These are phyloP conservation scores for Aspergillus homomorphus DNA, from an alignment of 495 filamentous ascomycete genomes.

Conservation along the genomic window DNA sequence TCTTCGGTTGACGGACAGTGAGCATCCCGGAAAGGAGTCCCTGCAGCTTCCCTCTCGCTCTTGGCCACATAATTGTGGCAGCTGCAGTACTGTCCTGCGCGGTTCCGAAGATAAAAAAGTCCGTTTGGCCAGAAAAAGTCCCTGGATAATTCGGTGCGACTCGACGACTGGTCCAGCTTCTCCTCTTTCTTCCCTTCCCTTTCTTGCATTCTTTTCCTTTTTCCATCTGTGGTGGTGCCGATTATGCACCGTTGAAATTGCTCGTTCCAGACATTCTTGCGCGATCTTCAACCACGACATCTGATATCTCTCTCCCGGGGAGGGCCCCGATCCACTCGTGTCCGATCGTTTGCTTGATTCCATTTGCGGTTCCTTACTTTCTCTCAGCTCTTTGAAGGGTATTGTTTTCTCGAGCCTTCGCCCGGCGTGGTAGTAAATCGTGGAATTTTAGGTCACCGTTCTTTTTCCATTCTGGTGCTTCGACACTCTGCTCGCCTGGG, in stretches of 20 bases:
- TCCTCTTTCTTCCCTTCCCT: conserved; percentile 9
- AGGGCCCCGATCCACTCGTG: conserved; percentile 19
- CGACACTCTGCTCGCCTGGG: background rate
- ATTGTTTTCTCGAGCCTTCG: conserved; percentile 2
- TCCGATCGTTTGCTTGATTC: conserved; percentile 19
- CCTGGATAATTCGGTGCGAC: conserved; percentile 22
- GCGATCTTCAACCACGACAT: conserved; percentile 22
- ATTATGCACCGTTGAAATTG: conserved; percentile 25
- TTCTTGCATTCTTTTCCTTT: conserved; percentile 8
- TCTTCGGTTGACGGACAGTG: conserved; percentile 10
- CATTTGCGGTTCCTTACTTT: conserved; percentile 17
- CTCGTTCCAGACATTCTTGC: conserved; percentile 17
- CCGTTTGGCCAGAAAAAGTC: conserved; percentile 31
- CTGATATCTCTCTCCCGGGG: conserved; percentile 12
- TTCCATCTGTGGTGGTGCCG: conserved; percentile 16
- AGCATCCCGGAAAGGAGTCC: conserved; percentile 24
- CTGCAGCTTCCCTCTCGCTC: conserved; percentile 40
- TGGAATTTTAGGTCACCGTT: conserved; percentile 14
- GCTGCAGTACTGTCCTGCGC: conserved; percentile 30
- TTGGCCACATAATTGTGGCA: conserved; percentile 21
- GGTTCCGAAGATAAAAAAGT: conserved; percentile 35
- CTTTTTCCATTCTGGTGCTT: conserved; percentile 3
- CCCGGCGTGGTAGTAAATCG: conserved; percentile 4
- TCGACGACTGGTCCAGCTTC: conserved; percentile 16
- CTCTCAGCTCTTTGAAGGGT: conserved; percentile 11